phyloP scores from a whole-genome alignment of 2,329 filamentous ascomycete species.

The Colletotrichum horii region DNA sequence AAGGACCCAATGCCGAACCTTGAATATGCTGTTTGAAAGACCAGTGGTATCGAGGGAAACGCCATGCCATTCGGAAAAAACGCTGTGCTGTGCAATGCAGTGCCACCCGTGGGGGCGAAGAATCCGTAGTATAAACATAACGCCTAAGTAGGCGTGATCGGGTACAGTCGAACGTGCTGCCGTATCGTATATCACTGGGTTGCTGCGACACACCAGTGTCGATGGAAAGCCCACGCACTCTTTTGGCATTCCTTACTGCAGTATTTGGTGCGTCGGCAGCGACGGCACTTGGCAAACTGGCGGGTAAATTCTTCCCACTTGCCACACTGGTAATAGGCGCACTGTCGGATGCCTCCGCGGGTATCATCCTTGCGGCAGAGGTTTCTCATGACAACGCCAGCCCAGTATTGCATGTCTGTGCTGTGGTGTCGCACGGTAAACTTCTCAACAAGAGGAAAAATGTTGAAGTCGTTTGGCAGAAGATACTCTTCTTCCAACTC shows the following conservation, averaged over 20 bases:
- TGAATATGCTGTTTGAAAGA: conserved; percentile 23
- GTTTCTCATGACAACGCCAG: conserved; percentile 98
- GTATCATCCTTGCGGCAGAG: conserved; percentile 97
- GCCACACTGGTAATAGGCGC: conserved; percentile 96
- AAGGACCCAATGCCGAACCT: conserved; percentile 20
- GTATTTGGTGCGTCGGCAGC: conserved; percentile 96
- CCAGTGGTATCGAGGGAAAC: conserved; percentile 51
- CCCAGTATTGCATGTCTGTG: conserved; percentile 99
- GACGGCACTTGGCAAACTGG: conserved; percentile 96
- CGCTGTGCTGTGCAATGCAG: conserved; percentile 48
- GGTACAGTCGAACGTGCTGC: conserved; percentile 22
- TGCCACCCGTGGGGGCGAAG: conserved; percentile 29
- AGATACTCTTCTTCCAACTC: conserved; percentile 86
- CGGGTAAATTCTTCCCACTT: conserved; percentile 98
- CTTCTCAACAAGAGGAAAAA: conserved; percentile 97
- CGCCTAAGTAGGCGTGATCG: conserved; percentile 3
- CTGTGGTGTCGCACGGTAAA: conserved; percentile 96
- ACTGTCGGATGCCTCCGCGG: conserved; percentile 92
- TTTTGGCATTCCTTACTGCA: conserved; percentile 99
- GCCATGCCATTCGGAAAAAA: conserved; percentile 41
- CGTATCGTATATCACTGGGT: conserved; percentile 45
- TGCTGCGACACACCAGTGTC: conserved; percentile 93
- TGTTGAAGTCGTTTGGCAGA: conserved; percentile 94
- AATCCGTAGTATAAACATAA: conserved; percentile 22
- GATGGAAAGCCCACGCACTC: conserved; percentile 96